Conservation (phyloP, 2,329 filamentous ascomycete species). For the Dothiorella sarmentorum region DNA sequence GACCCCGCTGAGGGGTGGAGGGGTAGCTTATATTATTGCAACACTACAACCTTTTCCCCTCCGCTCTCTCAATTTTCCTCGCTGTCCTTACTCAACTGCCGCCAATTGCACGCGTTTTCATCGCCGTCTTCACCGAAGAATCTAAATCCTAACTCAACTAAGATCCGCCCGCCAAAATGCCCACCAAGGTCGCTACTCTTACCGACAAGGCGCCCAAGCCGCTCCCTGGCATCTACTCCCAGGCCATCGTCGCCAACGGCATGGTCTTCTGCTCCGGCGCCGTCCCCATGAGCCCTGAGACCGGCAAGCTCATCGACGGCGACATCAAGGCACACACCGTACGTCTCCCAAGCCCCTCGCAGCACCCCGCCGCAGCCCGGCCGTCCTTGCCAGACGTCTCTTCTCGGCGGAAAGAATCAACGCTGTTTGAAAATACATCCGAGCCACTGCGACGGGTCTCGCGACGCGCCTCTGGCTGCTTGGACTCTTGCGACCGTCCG, state of each 20-base stretch:
- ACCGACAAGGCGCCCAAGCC: slow-evolving; percentile 17
- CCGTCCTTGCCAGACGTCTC: background rate
- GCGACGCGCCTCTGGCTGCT: no score
- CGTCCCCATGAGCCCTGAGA: slow-evolving; percentile 7
- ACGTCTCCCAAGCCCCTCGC: background rate
- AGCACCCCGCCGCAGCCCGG: background rate
- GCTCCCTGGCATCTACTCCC: slow-evolving; percentile 13
- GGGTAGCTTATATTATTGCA: no score
- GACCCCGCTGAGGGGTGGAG: background rate
- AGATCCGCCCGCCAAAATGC: background rate
- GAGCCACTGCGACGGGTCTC: no score
- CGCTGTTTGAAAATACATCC: no score
- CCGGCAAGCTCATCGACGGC: slow-evolving; percentile 15
- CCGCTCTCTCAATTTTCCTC: background rate
- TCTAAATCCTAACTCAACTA: background rate
- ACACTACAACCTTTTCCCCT: background rate
- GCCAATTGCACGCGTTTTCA: background rate
- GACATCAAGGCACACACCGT: slow-evolving; percentile 14
- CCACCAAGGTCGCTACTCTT: slow-evolving; percentile 14
- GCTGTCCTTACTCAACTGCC: background rate
- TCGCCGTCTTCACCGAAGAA: background rate
- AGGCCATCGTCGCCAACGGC: slow-evolving; percentile 18
- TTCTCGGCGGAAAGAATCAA: background rate
- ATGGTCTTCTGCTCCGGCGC: slow-evolving; percentile 16
- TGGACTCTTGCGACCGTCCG: no score